Percentiles rank a stretch among this genome's conserved stretches.
Evolutionary conservation across 2,329 filamentous ascomycete genomes (phyloP).

Genomic region (Teratosphaeria pseudoeucalypti): DNA sequence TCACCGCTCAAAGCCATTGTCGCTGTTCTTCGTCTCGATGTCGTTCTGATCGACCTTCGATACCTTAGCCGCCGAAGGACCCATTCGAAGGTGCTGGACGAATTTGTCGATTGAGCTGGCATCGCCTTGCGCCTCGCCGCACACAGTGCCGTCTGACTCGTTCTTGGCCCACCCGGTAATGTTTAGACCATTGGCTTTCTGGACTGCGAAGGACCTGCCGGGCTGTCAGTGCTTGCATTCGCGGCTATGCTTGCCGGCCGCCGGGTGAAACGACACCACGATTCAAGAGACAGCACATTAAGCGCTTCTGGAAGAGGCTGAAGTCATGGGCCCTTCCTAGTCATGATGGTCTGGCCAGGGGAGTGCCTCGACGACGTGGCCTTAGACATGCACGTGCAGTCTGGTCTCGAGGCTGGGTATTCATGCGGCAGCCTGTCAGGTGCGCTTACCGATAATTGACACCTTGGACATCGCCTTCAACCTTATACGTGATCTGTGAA

Average conservation of each 20-base stretch:
- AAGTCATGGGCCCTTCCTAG: not conserved
- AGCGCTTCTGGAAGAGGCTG: not conserved
- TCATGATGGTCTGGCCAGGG: not conserved
- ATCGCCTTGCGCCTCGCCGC: slow-evolving; percentile 77
- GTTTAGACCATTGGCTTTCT: slow-evolving; percentile 33
- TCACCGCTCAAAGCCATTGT: slow-evolving; percentile 48
- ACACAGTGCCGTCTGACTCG: slow-evolving; percentile 44
- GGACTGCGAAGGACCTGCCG: slow-evolving; percentile 30
- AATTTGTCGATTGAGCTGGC: slow-evolving; percentile 56
- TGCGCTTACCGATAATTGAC: slow-evolving; percentile 41
- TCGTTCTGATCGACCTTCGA: slow-evolving; percentile 61
- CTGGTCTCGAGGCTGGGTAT: not conserved
- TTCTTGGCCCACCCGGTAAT: slow-evolving; percentile 40
- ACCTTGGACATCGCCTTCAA: slow-evolving; percentile 39
- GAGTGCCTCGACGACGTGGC: not conserved
- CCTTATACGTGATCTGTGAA: slow-evolving; percentile 37
- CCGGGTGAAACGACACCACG: no score
- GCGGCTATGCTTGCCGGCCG: not conserved
- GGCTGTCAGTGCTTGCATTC: not conserved
- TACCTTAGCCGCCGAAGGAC: slow-evolving; percentile 63
- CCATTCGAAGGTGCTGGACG: slow-evolving; percentile 62
- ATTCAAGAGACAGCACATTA: not conserved
- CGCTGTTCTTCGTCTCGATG: slow-evolving; percentile 54
- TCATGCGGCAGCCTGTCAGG: not conserved
- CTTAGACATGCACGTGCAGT: not conserved